Conservation (phyloP, 345 rosid species). For the Syzygium jambos region DNA sequence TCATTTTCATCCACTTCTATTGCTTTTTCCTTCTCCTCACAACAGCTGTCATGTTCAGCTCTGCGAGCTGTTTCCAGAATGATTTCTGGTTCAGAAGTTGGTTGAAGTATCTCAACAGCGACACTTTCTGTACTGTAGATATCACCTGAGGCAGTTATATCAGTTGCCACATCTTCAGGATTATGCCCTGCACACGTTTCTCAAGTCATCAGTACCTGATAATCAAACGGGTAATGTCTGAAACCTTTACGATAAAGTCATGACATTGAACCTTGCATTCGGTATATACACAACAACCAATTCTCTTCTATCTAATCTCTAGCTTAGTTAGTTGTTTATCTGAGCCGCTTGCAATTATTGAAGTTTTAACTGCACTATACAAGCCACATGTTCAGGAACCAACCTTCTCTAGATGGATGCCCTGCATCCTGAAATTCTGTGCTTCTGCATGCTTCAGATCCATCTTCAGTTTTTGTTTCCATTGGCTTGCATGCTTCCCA, state of each 20-base stretch:
- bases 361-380: not conserved
- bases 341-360: not conserved
- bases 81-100: not conserved
- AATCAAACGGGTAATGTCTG: not conserved
- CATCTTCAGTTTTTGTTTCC: not conserved
- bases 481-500: not conserved
- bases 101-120: not conserved
- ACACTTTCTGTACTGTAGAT: not conserved
- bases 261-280: not conserved
- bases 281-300: not conserved
- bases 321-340: not conserved
- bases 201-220: not conserved
- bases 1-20: not conserved
- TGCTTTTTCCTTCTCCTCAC: not conserved
- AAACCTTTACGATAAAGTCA: not conserved
- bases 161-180: not conserved
- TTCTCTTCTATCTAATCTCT: not conserved
- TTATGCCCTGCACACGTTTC: not conserved
- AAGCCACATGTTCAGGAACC: not conserved
- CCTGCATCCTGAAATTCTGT: not conserved
- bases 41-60: not conserved
- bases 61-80: not conserved
- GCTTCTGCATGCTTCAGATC: not conserved
- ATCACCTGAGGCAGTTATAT: not conserved
- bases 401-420: not conserved